Evolutionary conservation across 139 green algal species (phyloP).

Genomic region (Chlamydomonas sp.): DNA sequence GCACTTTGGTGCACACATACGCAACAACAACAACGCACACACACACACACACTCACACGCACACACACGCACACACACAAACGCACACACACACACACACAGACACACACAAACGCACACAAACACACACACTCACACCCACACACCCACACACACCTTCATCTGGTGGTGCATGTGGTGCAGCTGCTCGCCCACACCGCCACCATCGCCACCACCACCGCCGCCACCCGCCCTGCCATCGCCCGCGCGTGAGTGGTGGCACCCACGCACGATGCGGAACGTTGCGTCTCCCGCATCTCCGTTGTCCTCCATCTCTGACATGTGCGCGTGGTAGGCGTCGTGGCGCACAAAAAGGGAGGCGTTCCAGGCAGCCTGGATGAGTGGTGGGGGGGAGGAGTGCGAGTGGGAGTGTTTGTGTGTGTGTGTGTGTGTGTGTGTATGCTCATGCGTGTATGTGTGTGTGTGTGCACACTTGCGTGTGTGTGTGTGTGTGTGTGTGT

Average conservation of each 20-base stretch:
- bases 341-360: conserved; percentile 15
- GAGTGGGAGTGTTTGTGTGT: not conserved
- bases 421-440: not conserved
- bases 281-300: conserved; percentile 24
- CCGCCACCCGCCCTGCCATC: not conserved
- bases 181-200: not conserved
- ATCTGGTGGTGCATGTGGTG: not conserved
- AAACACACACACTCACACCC: no score
- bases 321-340: conserved; percentile 19
- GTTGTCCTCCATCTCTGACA: conserved; percentile 11
- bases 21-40: no score
- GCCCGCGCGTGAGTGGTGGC: no score
- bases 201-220: not conserved
- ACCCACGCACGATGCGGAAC: conserved; percentile 12
- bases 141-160: no score
- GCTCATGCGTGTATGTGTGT: conserved; percentile 4
- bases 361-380: conserved; percentile 19
- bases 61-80: no score
- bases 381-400: not conserved
- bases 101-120: no score
- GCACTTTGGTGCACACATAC: no score
- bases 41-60: no score
- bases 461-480: not conserved
- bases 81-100: no score
- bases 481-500: not conserved